phyloP scores from a whole-genome alignment of 176 grass and related monocot genomes.

The Hyparrhenia diplandra region DNA sequence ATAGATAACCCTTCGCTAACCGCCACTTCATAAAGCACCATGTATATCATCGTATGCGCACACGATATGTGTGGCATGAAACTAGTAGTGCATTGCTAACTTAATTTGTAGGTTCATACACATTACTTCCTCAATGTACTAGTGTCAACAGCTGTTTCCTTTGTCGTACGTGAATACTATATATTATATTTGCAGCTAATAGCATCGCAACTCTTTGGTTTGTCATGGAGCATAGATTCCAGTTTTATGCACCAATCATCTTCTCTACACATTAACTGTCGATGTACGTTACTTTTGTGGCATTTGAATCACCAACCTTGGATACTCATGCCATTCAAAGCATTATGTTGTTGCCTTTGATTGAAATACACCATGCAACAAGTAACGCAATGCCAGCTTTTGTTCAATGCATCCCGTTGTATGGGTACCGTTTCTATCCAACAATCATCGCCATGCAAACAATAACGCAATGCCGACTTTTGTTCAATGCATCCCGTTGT shows the following conservation, averaged over 20 bases:
- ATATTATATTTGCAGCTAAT: not conserved
- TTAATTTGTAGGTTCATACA: not conserved
- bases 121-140: not conserved
- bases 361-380: too few relatives aligned
- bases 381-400: too few relatives aligned
- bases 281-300: not conserved
- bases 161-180: not conserved
- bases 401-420: too few relatives aligned
- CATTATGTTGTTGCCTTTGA: not conserved
- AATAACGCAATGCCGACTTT: not conserved
- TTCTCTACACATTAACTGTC: not conserved
- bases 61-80: not conserved
- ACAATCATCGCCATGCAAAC: not conserved
- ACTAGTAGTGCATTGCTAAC: not conserved
- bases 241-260: not conserved
- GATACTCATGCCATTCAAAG: not conserved
- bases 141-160: rapidly evolving
- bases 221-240: not conserved
- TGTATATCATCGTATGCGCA: too few relatives aligned
- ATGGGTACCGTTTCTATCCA: too few relatives aligned
- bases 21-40: too few relatives aligned
- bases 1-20: too few relatives aligned
- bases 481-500: too few relatives aligned
- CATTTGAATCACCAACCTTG: not conserved
- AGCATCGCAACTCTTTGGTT: not conserved